Conservation (phyloP, 169 alveolate genomes). For the Plasmodium fragile region DNA sequence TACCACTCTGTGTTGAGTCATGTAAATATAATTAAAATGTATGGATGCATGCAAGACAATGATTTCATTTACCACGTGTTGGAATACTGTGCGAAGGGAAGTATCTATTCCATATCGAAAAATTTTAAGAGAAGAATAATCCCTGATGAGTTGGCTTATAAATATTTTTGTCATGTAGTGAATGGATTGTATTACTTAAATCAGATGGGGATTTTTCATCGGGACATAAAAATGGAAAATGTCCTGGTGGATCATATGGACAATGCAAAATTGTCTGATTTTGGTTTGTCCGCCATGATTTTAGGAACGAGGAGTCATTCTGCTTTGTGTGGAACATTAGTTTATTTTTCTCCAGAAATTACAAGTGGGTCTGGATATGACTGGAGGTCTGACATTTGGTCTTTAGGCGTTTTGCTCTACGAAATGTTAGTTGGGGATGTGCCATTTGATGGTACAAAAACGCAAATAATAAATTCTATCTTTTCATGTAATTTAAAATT, state of each 20-base stretch:
- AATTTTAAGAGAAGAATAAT: slow-evolving; percentile 64
- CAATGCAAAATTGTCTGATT: slow-evolving; percentile 78
- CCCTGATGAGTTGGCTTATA: slow-evolving; percentile 72
- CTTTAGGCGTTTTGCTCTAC: slow-evolving; percentile 92
- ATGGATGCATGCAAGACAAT: slow-evolving; percentile 76
- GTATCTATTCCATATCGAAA: slow-evolving; percentile 71
- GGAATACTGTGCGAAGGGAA: slow-evolving; percentile 67
- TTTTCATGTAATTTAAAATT: slow-evolving; percentile 72
- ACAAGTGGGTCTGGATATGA: slow-evolving; percentile 89
- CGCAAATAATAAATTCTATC: slow-evolving; percentile 55
- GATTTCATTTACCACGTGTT: slow-evolving; percentile 59
- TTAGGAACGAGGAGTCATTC: slow-evolving; percentile 57
- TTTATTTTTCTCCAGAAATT: slow-evolving; percentile 95
- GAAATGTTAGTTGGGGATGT: slow-evolving; percentile 92
- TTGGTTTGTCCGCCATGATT: slow-evolving; percentile 76
- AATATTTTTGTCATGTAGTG: slow-evolving; percentile 72
- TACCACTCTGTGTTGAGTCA: slow-evolving; percentile 71
- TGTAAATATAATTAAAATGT: slow-evolving; percentile 74
- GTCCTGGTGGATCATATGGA: slow-evolving; percentile 77
- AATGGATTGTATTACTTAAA: slow-evolving; percentile 71
- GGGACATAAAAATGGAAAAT: slow-evolving; percentile 84
- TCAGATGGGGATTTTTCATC: slow-evolving; percentile 81
- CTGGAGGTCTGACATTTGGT: slow-evolving; percentile 92
- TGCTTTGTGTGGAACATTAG: slow-evolving; percentile 93
- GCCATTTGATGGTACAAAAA: slow-evolving; percentile 89